Base-by-base conservation (phyloP, 2,329 filamentous ascomycete species). In the Pezicula carpinea region DNA sequence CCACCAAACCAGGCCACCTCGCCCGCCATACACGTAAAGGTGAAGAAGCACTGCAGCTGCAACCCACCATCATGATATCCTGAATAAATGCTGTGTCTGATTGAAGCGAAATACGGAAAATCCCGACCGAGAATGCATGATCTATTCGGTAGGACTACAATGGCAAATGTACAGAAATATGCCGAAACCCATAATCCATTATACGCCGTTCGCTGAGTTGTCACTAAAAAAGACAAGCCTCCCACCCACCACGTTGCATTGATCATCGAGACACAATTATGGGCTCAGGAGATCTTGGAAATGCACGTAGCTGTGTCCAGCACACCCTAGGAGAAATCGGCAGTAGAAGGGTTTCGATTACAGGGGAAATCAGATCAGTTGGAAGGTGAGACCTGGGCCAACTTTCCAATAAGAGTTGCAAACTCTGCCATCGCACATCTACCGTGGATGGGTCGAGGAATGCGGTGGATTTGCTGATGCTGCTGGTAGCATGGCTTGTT, bases 131-230 rank as follows among this genome's bases (percentile, higher is more conserved):
- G 26, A 13, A 22, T 23, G 14, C 33, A 40, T 15, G 38, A 47
- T 47, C 44, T 47, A 47, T 47, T 41, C 44, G 31, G 13, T 47
- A 47, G 29, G 44, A 42, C 44, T 47, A 47, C 44, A 47, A 29
- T 8, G 36, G 35, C 43, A 29, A 39, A 38, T 44, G 21, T 44
- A 44, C 43, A 50, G 32, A 53, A 44, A 52, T 23, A 14, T 36
- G 19, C 40, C 18, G 13, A 38, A 48, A 43, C 23, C 18, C 23
- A 46, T 29, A 26, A 46, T 46, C 52, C 48, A 47, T 50, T 42
- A 44, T 50, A 57, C 55, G 54, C 56, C 55, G 44, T 48, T 56
- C 56, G 52, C 57, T 56, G 41, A 53, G 49, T 40, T 52, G 47
- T 49, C 52, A 52, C 36, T 47, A 44, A 45, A 15, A 26, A 22